phyloP scores from a whole-genome alignment of 257 asterid genomes.

The Oldenlandia corymbosa region DNA sequence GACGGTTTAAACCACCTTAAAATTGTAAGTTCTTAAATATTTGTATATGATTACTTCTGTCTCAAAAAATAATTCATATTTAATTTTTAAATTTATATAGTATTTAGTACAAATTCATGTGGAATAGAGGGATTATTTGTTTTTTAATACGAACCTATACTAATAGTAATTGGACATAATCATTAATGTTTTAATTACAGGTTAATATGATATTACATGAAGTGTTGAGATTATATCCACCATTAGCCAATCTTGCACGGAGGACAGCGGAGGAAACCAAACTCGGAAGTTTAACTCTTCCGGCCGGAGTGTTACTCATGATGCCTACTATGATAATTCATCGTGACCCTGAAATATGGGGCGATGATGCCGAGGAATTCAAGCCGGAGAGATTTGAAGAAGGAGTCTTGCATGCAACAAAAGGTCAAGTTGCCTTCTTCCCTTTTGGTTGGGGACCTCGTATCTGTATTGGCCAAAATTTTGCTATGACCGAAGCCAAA shows the following conservation, averaged over 20 bases:
- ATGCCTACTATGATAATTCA: not conserved
- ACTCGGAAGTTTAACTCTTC: not conserved
- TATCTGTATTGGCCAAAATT: constrained; percentile 7
- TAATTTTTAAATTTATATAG: too few species aligned
- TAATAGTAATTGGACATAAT: not conserved
- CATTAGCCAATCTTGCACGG: not conserved
- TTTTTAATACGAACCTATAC: too few species aligned
- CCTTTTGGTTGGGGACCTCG: constrained; percentile 12
- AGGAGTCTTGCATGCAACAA: not conserved
- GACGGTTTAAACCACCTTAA: constrained; percentile 4
- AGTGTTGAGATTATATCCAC: not conserved
- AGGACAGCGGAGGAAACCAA: not conserved
- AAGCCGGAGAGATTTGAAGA: constrained; percentile 7
- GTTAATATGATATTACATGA: not conserved
- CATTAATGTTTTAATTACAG: not conserved
- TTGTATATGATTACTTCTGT: too few species aligned
- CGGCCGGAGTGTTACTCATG: not conserved
- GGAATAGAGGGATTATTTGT: too few species aligned
- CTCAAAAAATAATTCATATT: too few species aligned
- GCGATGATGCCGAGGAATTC: constrained; percentile 4
- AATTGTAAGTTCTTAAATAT: constrained; percentile 2
- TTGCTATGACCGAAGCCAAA: not conserved
- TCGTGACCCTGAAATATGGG: constrained; percentile 8
- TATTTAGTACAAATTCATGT: too few species aligned
- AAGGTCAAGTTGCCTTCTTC: constrained; percentile 6